phyloP scores from a whole-genome alignment of 2,329 filamentous ascomycete species.

The Penicillium vulpinum region DNA sequence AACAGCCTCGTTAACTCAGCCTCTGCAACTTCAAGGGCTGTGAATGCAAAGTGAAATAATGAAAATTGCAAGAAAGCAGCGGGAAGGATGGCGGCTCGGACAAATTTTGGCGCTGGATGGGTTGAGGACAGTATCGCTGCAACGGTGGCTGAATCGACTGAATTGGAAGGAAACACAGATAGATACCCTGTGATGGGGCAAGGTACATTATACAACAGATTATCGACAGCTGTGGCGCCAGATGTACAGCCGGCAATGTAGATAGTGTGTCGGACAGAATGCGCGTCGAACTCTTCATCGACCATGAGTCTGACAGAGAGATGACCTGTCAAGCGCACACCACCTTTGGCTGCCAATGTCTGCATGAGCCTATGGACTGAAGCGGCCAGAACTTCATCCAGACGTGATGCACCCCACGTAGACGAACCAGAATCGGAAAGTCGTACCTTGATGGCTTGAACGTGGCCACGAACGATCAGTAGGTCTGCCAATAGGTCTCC shows the following conservation, averaged over 20 bases:
- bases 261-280: slow-evolving; percentile 36
- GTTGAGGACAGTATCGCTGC: slow-evolving; percentile 14
- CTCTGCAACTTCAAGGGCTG: neutral
- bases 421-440: slow-evolving; percentile 63
- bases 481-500: slow-evolving; percentile 72
- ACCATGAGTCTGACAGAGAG: slow-evolving; percentile 71
- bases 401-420: slow-evolving; percentile 63
- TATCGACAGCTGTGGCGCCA: slow-evolving; percentile 27
- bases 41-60: neutral
- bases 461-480: slow-evolving; percentile 63
- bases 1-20: slow-evolving; percentile 35
- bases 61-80: slow-evolving; percentile 5
- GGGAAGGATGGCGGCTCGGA: neutral
- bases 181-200: slow-evolving; percentile 31
- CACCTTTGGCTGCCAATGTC: slow-evolving; percentile 54
- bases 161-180: slow-evolving; percentile 20
- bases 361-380: slow-evolving; percentile 67
- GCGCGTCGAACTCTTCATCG: slow-evolving; percentile 42
- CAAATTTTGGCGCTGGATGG: neutral
- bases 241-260: slow-evolving; percentile 36
- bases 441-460: slow-evolving; percentile 68
- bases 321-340: slow-evolving; percentile 64
- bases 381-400: slow-evolving; percentile 54
- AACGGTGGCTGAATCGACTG: slow-evolving; percentile 10
- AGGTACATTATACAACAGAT: slow-evolving; percentile 34